Evolutionary conservation across 106 monocot species (phyloP).

Genomic region (Vanilla planifolia): DNA sequence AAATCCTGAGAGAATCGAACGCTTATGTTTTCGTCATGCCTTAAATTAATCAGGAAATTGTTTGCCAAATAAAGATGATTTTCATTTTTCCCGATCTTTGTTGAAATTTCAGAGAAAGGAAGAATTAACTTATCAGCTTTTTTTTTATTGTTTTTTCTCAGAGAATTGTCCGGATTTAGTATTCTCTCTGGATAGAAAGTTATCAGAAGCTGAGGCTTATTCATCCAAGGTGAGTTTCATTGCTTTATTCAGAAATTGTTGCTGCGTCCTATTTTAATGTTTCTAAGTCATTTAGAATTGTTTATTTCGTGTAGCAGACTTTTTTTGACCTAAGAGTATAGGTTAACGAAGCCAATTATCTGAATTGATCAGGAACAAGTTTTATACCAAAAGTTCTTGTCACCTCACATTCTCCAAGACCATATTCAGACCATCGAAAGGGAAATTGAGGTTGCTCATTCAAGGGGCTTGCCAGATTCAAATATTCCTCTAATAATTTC

Average conservation of each 20-base stretch:
- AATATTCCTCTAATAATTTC: background rate
- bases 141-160: slow-evolving; percentile 6
- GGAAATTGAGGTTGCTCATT: slow-evolving; percentile 19
- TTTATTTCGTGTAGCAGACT: no score
- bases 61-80: background rate
- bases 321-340: no score
- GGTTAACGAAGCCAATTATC: no score
- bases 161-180: slow-evolving; percentile 13
- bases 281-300: background rate
- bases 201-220: slow-evolving; percentile 44
- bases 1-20: background rate
- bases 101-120: no score
- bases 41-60: background rate
- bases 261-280: no score
- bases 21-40: background rate
- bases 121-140: no score
- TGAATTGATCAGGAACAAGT: slow-evolving; percentile 54
- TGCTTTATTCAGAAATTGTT: no score
- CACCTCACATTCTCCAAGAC: slow-evolving; percentile 23
- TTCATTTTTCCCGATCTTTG: no score
- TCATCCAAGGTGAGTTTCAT: slow-evolving; percentile 27
- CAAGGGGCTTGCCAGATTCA: slow-evolving; percentile 7
- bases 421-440: slow-evolving; percentile 31
- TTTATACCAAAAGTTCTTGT: slow-evolving; percentile 16
- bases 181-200: slow-evolving; percentile 17